A percentile compares a stretch with the other conserved stretches of the same genome.
phyloP scores from a whole-genome alignment of 2,329 filamentous ascomycete genomes.

The Rugonectria rugulosa region DNA sequence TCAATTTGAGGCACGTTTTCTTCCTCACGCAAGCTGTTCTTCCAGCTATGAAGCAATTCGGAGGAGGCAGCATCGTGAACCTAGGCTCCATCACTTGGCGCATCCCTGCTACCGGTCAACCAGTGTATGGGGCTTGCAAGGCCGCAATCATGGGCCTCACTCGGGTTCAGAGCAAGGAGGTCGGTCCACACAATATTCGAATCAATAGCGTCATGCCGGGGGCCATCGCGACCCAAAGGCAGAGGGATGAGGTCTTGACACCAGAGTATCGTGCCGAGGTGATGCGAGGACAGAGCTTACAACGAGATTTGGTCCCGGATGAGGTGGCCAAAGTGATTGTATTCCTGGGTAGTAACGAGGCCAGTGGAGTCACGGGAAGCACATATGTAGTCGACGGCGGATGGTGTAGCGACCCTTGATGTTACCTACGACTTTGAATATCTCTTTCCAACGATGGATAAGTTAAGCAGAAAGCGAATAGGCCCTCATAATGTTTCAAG shows the following conservation, averaged over 20 bases:
- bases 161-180: slow-evolving; percentile 61
- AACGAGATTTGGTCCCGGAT: slow-evolving; percentile 49
- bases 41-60: slow-evolving; percentile 60
- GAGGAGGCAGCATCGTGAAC: slow-evolving; percentile 61
- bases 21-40: slow-evolving; percentile 76
- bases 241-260: slow-evolving; percentile 53
- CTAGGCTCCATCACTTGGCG: slow-evolving; percentile 59
- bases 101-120: slow-evolving; percentile 52
- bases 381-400: slow-evolving; percentile 47
- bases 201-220: slow-evolving; percentile 61
- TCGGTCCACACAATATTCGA: slow-evolving; percentile 55
- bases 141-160: slow-evolving; percentile 64
- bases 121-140: slow-evolving; percentile 60
- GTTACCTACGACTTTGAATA: too few relatives aligned
- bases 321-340: slow-evolving; percentile 56
- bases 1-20: slow-evolving; percentile 58
- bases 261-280: slow-evolving; percentile 49
- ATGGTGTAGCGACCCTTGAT: slow-evolving; percentile 37
- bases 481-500: too few relatives aligned
- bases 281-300: slow-evolving; percentile 50
- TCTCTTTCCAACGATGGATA: too few relatives aligned
- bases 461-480: too few relatives aligned
- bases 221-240: slow-evolving; percentile 54
- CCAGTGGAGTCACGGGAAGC: slow-evolving; percentile 54
- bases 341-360: slow-evolving; percentile 56